These are phyloP conservation scores for Cubamyces lactineus DNA, from an alignment of 768 basidiomycete genomes.

Conservation along the genomic window DNA sequence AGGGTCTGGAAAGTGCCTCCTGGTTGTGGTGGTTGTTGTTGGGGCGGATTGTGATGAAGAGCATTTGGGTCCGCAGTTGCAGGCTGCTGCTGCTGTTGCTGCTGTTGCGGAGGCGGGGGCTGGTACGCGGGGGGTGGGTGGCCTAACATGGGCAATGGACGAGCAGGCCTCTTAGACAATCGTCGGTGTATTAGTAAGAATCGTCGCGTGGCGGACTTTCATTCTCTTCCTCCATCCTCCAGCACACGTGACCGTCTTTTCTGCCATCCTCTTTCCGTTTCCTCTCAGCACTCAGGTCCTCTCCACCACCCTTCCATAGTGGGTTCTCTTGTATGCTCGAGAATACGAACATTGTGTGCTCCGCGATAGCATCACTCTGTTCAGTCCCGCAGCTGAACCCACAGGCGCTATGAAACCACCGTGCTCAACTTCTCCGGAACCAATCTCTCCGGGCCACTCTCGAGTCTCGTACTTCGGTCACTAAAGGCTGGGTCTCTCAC, in stretches of 20 bases:
- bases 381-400: too few species aligned
- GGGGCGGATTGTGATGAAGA: conserved; percentile 24
- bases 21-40: conserved; percentile 23
- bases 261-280: conserved; percentile 3
- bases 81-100: conserved; percentile 22
- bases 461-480: too few species aligned
- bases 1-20: conserved; percentile 27
- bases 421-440: too few species aligned
- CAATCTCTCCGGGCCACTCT: too few species aligned
- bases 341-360: too few species aligned
- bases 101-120: conserved; percentile 30
- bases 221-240: conserved; percentile 14
- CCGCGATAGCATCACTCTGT: too few species aligned
- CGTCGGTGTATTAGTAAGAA: conserved; percentile 40
- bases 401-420: too few species aligned
- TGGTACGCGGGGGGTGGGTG: conserved; percentile 35
- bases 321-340: too few species aligned
- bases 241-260: conserved; percentile 18
- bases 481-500: too few species aligned
- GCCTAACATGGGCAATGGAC: conserved; percentile 37
- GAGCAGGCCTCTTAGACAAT: conserved; percentile 27
- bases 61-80: conserved; percentile 25
- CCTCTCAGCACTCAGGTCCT: background rate
- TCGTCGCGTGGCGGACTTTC: conserved; percentile 30
- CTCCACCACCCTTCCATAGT: background rate